Evolutionary conservation across 768 basidiomycete genomes (phyloP), one percentile per base, ranked within the genome.

Genomic region (Amanita muscaria): DNA sequence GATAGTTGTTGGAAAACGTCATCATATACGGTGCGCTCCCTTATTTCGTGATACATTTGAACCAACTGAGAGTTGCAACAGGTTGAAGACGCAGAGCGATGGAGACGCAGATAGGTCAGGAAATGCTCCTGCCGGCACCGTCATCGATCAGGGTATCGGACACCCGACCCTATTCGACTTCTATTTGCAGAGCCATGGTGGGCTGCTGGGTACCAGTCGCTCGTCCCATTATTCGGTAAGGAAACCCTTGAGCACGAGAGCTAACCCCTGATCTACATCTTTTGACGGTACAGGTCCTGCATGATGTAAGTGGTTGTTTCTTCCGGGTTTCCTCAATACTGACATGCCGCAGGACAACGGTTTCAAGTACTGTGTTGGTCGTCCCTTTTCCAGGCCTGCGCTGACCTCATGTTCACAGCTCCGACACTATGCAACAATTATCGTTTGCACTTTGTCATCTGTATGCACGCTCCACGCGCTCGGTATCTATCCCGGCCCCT

Each of bases 401-500:
- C 15, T 11, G 27, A 29, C 6, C 7, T 29, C 27, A 29, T 29
- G 27, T 29, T 32, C 16, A 6, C 47, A 83, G 79, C 21, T 69
- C 80, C 12, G 80, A 86, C 54, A 72, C 76, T 12, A 60, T 90
- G 32, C 88, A 90, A 52, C 70, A 73, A 0, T 58, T 89, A 0
- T 75, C 82, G 0, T 90, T 81, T 42, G 75, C 81, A 0, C 66
- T 91, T 0, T 87, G 85, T 54, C 85, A 91, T 37, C 79, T 87
- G 0, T 90, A 87, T 40, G 85, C 88, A 0, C 73, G 86, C 0
- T 72, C 88, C 0, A 90, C 88, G 0, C 80, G 88, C 6, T 85
- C 85, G 0, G 88, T 91, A 0, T 89, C 87, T 0, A 89, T 90
- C 33, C 88, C 88, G 0, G 87, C 88, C 0, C 88, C 88, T 0